A percentile compares a stretch with the other conserved stretches of the same genome.
Evolutionary conservation across 495 filamentous ascomycete genomes (phyloP).

Genomic region (Hypoxylon lenormandii): DNA sequence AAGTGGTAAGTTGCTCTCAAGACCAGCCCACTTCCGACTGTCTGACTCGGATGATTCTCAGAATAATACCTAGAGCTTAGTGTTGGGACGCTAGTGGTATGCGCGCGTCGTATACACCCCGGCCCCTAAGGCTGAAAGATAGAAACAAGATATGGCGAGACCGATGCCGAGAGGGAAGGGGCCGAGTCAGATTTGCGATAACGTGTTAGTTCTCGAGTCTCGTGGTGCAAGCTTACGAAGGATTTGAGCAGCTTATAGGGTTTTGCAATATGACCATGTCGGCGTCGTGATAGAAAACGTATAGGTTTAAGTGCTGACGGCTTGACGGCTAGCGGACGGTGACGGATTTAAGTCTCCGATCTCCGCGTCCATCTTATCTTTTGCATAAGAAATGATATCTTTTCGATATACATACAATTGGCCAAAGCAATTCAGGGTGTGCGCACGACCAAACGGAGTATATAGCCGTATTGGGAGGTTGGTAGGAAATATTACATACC

Average conservation of each 20-base stretch:
- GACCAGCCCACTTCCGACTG: neutral
- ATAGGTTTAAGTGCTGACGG: neutral
- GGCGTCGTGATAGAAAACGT: too few species aligned
- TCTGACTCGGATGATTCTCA: neutral
- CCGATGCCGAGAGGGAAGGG: neutral
- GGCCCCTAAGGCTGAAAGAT: neutral
- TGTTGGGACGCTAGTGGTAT: neutral
- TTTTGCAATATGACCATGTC: neutral
- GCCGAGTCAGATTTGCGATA: neutral
- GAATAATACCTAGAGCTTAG: neutral
- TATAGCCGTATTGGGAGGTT: neutral
- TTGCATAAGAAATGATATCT: neutral
- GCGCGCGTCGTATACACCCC: neutral
- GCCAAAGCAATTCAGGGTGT: neutral
- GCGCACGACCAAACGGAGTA: neutral
- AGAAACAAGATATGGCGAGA: neutral
- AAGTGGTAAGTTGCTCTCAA: too few species aligned
- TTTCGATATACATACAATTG: neutral
- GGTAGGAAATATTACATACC: neutral
- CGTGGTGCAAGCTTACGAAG: neutral
- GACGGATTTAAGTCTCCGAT: conserved; percentile 1
- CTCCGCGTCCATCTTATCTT: conserved; percentile 1
- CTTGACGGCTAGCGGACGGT: neutral
- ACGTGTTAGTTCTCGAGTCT: neutral
- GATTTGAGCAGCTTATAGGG: neutral